These are phyloP conservation scores for Thermothelomyces thermophilus DNA, from an alignment of 2,329 filamentous ascomycete genomes.

Conservation along the genomic window DNA sequence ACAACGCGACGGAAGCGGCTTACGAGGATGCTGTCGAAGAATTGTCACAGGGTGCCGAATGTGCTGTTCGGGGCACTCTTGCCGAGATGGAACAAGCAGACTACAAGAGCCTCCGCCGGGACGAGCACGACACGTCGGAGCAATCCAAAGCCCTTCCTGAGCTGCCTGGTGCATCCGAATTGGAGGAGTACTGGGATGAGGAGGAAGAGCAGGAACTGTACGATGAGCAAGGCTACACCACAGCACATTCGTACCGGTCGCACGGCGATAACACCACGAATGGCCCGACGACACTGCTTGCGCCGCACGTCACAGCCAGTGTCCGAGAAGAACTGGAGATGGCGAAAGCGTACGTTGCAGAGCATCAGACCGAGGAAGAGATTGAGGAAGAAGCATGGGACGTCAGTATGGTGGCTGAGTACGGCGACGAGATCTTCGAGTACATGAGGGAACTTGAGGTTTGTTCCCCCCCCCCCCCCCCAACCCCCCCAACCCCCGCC, in stretches of 20 bases:
- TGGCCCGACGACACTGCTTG: constrained; percentile 53
- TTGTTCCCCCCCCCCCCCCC: too few species aligned
- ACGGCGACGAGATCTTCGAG: constrained; percentile 88
- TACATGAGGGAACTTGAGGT: constrained; percentile 91
- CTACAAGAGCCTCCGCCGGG: constrained; percentile 7
- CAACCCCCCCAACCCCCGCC: too few species aligned
- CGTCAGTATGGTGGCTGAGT: constrained; percentile 96
- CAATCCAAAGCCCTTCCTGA: constrained; percentile 16
- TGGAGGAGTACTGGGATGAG: constrained; percentile 71
- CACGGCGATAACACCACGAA: constrained; percentile 57
- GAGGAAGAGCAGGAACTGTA: constrained; percentile 54
- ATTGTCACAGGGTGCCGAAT: constrained; percentile 21
- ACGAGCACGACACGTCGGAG: constrained; percentile 9
- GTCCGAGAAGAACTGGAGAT: constrained; percentile 65
- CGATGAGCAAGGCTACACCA: constrained; percentile 66
- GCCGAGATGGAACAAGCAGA: not conserved
- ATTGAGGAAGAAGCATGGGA: constrained; percentile 87
- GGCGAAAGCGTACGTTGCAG: constrained; percentile 59
- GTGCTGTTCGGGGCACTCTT: constrained; percentile 1
- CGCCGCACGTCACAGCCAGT: constrained; percentile 64
- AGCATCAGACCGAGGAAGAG: constrained; percentile 61
- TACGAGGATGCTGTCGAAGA: constrained; percentile 43
- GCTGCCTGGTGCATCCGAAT: constrained; percentile 36
- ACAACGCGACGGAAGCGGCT: constrained; percentile 35
- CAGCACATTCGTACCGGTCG: constrained; percentile 67